Conservation (phyloP, 371 early-diverging fungal genomes). For the Basidiobolus heterosporus region DNA sequence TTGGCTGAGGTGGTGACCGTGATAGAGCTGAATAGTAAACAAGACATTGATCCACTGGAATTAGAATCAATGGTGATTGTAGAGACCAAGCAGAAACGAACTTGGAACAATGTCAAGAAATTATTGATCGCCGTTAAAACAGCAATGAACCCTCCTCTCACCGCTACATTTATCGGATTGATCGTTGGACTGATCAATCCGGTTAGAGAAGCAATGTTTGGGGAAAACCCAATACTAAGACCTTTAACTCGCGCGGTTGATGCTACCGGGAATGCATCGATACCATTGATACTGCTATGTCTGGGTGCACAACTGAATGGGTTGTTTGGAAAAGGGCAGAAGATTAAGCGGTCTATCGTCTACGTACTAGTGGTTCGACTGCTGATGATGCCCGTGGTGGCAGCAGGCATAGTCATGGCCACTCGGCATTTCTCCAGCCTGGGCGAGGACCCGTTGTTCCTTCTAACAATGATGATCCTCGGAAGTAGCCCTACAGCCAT, state of each 20-base stretch:
- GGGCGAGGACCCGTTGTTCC: conserved; percentile 26
- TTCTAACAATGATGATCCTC: conserved; percentile 23
- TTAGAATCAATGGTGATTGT: no score
- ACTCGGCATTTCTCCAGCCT: conserved; percentile 11
- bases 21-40: no score
- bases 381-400: conserved; percentile 17
- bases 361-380: conserved; percentile 11
- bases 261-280: conserved; percentile 32
- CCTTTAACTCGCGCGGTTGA: conserved; percentile 23
- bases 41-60: background rate
- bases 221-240: background rate
- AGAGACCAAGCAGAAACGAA: conserved; percentile 2
- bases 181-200: conserved; percentile 25
- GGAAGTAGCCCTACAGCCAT: conserved; percentile 33
- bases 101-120: background rate
- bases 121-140: conserved; percentile 5
- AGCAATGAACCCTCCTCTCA: conserved; percentile 43
- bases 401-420: conserved; percentile 13
- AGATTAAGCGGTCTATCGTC: no score
- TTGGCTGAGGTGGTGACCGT: background rate
- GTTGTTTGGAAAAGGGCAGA: no score
- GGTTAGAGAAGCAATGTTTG: no score
- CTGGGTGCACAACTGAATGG: conserved; percentile 33
- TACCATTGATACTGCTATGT: conserved; percentile 35
- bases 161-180: conserved; percentile 34